Percentiles rank a stretch among this genome's conserved stretches.
These are phyloP conservation scores for Penicillium flavigenum DNA, from an alignment of 495 filamentous ascomycete species.

Conservation along the genomic window DNA sequence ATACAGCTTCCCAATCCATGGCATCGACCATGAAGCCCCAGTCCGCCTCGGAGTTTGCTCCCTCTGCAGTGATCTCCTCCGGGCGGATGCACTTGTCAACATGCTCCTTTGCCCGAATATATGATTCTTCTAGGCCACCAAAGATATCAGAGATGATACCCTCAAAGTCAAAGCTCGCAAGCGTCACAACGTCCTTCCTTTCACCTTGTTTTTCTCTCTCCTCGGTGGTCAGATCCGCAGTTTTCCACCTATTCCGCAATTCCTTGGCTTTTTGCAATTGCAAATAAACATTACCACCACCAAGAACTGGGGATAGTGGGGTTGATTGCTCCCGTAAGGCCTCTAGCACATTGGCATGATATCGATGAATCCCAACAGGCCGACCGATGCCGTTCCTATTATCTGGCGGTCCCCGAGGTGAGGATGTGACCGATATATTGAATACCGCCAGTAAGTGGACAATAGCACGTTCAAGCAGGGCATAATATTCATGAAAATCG, in stretches of 20 bases:
- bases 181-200: constrained; percentile 24
- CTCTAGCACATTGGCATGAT: constrained; percentile 63
- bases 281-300: constrained; percentile 42
- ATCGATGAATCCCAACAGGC: constrained; percentile 43
- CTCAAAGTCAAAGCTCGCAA: constrained; percentile 57
- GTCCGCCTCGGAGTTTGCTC: constrained; percentile 32
- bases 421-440: constrained; percentile 45
- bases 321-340: constrained; percentile 50
- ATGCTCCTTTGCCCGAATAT: constrained; percentile 28
- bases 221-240: constrained; percentile 45
- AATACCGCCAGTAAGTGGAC: constrained; percentile 60
- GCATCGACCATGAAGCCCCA: constrained; percentile 65
- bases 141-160: constrained; percentile 49
- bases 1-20: constrained; percentile 64
- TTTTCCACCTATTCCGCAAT: constrained; percentile 66
- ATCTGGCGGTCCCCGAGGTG: not conserved
- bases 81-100: constrained; percentile 24
- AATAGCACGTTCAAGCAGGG: constrained; percentile 61
- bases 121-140: constrained; percentile 38
- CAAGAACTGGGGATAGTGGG: constrained; percentile 53
- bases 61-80: constrained; percentile 15
- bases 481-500: constrained; percentile 71
- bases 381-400: constrained; percentile 16
- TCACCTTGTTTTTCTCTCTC: constrained; percentile 30
- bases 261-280: constrained; percentile 62